Percentiles rank a stretch among this genome's conserved stretches.
These are phyloP conservation scores for Coemansia erecta DNA, from an alignment of 192 early-diverging fungal species.

Conservation along the genomic window DNA sequence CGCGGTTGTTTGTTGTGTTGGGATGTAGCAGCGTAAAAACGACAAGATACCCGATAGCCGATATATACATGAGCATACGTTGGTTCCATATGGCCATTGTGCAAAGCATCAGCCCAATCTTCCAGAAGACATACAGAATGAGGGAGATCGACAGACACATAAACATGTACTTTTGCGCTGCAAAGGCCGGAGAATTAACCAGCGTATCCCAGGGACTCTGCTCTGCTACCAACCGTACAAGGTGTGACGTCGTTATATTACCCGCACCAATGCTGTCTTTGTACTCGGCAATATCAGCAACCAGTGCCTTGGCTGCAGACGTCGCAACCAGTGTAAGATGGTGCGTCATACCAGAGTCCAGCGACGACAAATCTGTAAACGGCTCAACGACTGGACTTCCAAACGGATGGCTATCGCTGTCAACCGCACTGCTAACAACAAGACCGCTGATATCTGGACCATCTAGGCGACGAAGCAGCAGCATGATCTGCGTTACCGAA, in stretches of 20 bases:
- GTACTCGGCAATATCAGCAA: background rate
- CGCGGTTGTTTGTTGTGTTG: constrained; percentile 18
- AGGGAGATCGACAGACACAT: constrained; percentile 13
- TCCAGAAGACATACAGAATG: constrained; percentile 34
- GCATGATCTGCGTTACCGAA: constrained; percentile 20
- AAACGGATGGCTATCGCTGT: background rate
- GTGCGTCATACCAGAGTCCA: background rate
- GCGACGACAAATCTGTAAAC: constrained; percentile 12
- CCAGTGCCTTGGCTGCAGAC: constrained; percentile 5
- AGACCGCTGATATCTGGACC: constrained; percentile 5
- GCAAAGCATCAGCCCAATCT: constrained; percentile 35
- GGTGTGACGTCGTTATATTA: background rate
- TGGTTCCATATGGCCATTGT: constrained; percentile 30
- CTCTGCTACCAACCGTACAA: background rate
- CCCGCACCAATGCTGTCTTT: background rate
- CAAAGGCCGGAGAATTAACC: constrained; percentile 10
- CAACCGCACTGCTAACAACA: constrained; percentile 26
- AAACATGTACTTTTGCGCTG: constrained; percentile 26
- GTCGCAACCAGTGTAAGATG: constrained; percentile 12
- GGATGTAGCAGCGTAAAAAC: constrained; percentile 39
- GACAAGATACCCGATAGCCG: constrained; percentile 29
- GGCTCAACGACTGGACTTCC: constrained; percentile 42
- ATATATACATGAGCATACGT: constrained; percentile 42
- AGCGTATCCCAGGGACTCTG: constrained; percentile 27
- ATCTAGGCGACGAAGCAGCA: background rate